phyloP scores from a whole-genome alignment of 2,329 filamentous ascomycete species.

The Thielaviopsis euricoi region DNA sequence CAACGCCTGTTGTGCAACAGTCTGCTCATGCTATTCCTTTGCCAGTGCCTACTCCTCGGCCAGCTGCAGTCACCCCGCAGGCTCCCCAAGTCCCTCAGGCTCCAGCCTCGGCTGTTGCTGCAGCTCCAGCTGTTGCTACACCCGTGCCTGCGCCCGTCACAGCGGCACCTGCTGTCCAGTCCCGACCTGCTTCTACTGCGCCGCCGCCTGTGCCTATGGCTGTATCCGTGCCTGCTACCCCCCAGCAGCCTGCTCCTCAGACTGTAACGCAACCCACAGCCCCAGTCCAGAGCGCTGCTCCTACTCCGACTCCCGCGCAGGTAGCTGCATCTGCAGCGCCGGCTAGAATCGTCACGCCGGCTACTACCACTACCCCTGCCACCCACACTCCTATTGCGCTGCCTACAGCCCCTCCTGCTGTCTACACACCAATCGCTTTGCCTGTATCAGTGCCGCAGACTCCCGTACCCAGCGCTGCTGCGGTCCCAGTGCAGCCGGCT shows the following conservation, averaged over 20 bases:
- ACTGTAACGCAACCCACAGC: not conserved
- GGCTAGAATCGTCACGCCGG: not conserved
- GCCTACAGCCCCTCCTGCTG: not conserved
- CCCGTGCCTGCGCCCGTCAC: not conserved
- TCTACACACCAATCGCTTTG: not conserved
- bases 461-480: too few relatives aligned
- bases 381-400: not conserved
- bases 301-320: not conserved
- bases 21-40: conserved; percentile 3
- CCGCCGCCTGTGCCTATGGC: not conserved
- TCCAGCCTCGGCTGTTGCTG: not conserved
- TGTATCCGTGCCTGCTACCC: not conserved
- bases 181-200: not conserved
- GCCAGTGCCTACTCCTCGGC: not conserved
- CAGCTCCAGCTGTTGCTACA: not conserved
- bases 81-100: not conserved
- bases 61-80: not conserved
- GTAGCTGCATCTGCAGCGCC: not conserved
- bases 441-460: not conserved
- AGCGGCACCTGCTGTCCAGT: not conserved
- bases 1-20: not conserved
- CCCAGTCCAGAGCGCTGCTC: not conserved
- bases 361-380: not conserved
- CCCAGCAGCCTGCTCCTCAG: not conserved
- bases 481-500: not conserved